Evolutionary conservation across 2,329 filamentous ascomycete genomes (phyloP), one percentile per base, ranked within the genome.

Genomic region (Tympanopsis confertula): DNA sequence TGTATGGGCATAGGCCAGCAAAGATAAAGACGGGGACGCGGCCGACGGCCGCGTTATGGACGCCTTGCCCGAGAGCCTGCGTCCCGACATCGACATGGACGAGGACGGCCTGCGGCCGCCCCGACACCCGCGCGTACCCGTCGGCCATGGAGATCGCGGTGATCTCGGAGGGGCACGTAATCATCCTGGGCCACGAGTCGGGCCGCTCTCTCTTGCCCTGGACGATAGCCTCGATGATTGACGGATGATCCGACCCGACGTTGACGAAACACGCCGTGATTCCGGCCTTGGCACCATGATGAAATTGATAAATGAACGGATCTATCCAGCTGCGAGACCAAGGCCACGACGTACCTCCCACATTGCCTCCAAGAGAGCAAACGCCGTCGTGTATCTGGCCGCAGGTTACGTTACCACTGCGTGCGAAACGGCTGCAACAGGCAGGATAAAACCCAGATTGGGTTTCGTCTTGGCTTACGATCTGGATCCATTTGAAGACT

Each of bases 161-260:
- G 82, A 88, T 88, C 69, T 88, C 83, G 45, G 86, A 86, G 0
- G 83, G 83, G 50, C 82, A 87, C 18, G 83, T 88, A 39, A 88
- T 81, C 43, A 87, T 82, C 38, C 66, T 70, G 2, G 82, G 82
- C 41, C 86, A 86, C 14, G 71, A 64, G 26, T 64, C 72, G 37
- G 7, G 7, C 12, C 17, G 10, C 15, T 33, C 30, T 40, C 73
- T 74, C 49, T 84, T 76, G 14, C 80, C 82, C 51, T 83, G 83
- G 44, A 85, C 78, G 57, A 88, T 86, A 12, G 83, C 84, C 57
- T 88, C 83, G 10, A 33, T 10, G 12, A 33, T 33, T 7, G 30
- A 13, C 30, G 30, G 30, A 33, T 33, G 30, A 18, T 33, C 30
- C 12, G 12, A 13, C 15, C 30, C 30, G 12, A 33, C 7, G 15